A percentile compares a stretch with the other conserved stretches of the same genome.
Evolutionary conservation across 768 basidiomycete genomes (phyloP).

Genomic region (Rhizopogon sp.): DNA sequence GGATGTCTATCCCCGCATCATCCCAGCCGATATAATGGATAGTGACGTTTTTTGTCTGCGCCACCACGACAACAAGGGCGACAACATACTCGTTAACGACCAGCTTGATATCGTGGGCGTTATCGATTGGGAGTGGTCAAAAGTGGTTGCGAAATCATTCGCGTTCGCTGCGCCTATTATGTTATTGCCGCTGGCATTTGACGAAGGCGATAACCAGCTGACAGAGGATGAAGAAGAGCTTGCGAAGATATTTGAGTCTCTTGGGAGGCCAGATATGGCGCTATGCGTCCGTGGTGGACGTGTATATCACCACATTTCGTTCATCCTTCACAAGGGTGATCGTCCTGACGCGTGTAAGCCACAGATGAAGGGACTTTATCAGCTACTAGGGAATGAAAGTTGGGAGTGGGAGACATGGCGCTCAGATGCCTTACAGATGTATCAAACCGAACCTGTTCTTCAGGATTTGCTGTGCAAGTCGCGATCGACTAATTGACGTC

Average conservation of each 20-base stretch:
- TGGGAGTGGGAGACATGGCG: not conserved
- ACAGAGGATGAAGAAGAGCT: not conserved
- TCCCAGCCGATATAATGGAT: not conserved
- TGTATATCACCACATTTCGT: not conserved
- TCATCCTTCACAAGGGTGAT: not conserved
- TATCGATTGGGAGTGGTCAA: constrained; percentile 27
- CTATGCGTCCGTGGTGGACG: not conserved
- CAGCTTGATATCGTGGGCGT: constrained; percentile 15
- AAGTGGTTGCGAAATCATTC: not conserved
- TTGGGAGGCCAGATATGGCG: not conserved
- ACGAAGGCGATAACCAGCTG: not conserved
- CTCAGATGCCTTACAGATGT: not conserved
- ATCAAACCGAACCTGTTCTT: not conserved
- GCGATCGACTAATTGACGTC: too few relatives aligned
- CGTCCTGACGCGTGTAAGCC: not conserved
- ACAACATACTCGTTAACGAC: constrained; percentile 23
- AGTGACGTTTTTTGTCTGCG: constrained; percentile 10
- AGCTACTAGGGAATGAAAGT: not conserved
- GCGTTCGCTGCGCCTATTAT: not conserved
- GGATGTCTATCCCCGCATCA: not conserved
- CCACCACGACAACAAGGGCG: constrained; percentile 18
- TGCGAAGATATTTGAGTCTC: not conserved
- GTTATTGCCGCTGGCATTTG: not conserved
- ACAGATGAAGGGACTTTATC: not conserved
- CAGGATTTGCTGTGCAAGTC: not conserved